These are phyloP conservation scores for Candida silvicultrix DNA, from an alignment of 805 yeast species.

Conservation along the genomic window DNA sequence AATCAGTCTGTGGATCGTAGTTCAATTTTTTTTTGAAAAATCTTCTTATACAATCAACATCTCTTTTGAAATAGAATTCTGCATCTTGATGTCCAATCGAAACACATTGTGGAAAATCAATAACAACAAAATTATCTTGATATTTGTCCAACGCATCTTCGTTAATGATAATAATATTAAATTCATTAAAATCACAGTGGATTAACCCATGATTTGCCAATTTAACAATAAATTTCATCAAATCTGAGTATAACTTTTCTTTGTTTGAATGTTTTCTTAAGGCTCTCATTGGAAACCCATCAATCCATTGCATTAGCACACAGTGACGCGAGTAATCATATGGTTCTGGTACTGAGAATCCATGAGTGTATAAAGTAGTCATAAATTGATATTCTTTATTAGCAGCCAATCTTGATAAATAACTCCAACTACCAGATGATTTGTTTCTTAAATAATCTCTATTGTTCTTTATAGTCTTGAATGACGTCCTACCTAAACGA, in stretches of 20 bases:
- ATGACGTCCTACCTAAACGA: constrained; percentile 90
- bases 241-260: constrained; percentile 67
- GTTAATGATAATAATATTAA: constrained; percentile 82
- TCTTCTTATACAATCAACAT: constrained; percentile 80
- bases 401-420: constrained; percentile 83
- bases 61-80: constrained; percentile 80
- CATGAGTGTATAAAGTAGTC: constrained; percentile 65
- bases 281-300: constrained; percentile 87
- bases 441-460: constrained; percentile 78
- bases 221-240: constrained; percentile 82
- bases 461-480: constrained; percentile 86
- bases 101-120: constrained; percentile 98
- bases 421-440: constrained; percentile 88
- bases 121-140: constrained; percentile 76
- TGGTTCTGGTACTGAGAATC: constrained; percentile 84
- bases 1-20: constrained; percentile 63
- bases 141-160: constrained; percentile 40
- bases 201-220: constrained; percentile 85
- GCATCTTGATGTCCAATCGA: constrained; percentile 91
- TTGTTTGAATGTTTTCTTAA: constrained; percentile 65
- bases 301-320: constrained; percentile 85
- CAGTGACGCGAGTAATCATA: constrained; percentile 87
- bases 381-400: constrained; percentile 87
- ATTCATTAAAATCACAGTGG: constrained; percentile 97
- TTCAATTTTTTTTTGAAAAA: constrained; percentile 77